Percentiles rank a stretch among this genome's conserved stretches.
Evolutionary conservation across 305 asterid species (phyloP).

Genomic region (Fraxinus greggii): DNA sequence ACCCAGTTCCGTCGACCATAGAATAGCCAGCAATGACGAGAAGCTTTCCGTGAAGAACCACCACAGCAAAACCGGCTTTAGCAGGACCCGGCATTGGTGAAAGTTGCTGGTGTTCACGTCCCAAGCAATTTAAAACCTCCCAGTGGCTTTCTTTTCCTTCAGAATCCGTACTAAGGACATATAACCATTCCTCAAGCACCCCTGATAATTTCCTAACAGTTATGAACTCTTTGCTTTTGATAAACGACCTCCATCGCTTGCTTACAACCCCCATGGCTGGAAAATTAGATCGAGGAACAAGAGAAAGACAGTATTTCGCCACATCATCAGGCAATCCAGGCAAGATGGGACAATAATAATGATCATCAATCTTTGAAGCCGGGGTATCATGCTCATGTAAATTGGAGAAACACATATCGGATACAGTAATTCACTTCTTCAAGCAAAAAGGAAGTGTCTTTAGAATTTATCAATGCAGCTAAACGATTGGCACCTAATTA

Average conservation of each 20-base stretch:
- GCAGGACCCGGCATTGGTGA: conserved; percentile 64
- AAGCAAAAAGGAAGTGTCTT: conserved; percentile 2
- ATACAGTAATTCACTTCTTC: conserved; percentile 40
- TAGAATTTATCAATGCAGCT: conserved; percentile 18
- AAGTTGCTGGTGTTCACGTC: conserved; percentile 43
- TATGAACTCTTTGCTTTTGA: conserved; percentile 62
- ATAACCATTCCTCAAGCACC: conserved; percentile 77
- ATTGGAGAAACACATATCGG: conserved; percentile 43
- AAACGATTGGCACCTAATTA: conserved; percentile 29
- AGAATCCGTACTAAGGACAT: conserved; percentile 47
- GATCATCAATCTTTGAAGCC: conserved; percentile 30
- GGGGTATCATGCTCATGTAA: conserved; percentile 28
- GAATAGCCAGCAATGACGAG: conserved; percentile 57
- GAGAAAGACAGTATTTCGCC: conserved; percentile 68
- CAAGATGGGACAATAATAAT: conserved; percentile 42
- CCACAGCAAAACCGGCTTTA: conserved; percentile 55
- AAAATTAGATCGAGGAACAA: conserved; percentile 59
- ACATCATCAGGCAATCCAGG: conserved; percentile 85
- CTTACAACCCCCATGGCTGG: conserved; percentile 65
- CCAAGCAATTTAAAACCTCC: conserved; percentile 71
- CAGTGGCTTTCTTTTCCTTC: conserved; percentile 61
- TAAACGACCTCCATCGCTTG: conserved; percentile 69
- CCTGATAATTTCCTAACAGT: conserved; percentile 63
- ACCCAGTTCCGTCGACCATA: conserved; percentile 35
- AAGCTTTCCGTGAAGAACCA: conserved; percentile 69